Evolutionary conservation across 208 protist species (phyloP).

Genomic region (Phytomonas serpens): DNA sequence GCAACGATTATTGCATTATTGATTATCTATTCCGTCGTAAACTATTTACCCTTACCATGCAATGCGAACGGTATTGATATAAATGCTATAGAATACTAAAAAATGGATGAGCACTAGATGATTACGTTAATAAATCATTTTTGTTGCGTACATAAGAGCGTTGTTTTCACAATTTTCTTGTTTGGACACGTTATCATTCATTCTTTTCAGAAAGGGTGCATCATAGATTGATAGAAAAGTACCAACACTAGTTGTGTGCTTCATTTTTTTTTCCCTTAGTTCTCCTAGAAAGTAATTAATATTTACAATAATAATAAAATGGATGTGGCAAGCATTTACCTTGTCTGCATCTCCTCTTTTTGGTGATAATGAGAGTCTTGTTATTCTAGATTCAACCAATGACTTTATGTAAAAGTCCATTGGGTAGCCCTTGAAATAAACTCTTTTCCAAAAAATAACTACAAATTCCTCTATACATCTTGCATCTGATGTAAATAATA

Average conservation of each 20-base stretch:
- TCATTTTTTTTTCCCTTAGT: background rate
- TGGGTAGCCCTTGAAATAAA: background rate
- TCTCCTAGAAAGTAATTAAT: background rate
- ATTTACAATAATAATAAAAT: background rate
- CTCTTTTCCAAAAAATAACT: background rate
- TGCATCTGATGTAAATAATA: background rate
- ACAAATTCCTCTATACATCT: background rate
- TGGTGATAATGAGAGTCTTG: background rate
- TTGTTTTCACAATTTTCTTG: background rate
- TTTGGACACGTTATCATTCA: background rate
- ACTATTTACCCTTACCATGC: background rate
- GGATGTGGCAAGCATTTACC: background rate
- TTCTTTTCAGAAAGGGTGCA: background rate
- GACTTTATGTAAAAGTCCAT: background rate
- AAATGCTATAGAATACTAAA: background rate
- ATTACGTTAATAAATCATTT: background rate
- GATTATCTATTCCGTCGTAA: background rate
- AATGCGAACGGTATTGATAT: background rate
- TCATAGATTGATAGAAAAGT: background rate
- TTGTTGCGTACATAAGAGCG: background rate
- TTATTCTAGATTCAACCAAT: background rate
- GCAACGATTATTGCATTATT: background rate
- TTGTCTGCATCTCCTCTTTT: background rate
- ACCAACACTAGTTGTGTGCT: background rate
- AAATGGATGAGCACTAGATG: conserved; percentile 4